Evolutionary conservation across 306 rosid species (phyloP).

Genomic region (Glycine soja): DNA sequence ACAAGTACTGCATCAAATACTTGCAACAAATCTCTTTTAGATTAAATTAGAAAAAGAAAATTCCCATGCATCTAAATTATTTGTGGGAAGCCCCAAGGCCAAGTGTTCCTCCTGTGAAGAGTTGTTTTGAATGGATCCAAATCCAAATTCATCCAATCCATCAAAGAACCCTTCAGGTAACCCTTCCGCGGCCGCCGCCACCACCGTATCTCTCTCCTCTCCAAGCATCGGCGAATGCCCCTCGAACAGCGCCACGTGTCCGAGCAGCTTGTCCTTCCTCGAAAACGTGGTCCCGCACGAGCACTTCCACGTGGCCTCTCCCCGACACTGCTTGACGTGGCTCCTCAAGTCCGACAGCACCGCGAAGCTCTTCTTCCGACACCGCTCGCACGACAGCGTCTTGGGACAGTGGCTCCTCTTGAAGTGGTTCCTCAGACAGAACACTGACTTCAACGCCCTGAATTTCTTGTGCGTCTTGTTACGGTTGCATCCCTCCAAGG

Average conservation of each 20-base stretch:
- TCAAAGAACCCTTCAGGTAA: constrained; percentile 55
- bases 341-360: constrained; percentile 73
- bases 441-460: constrained; percentile 65
- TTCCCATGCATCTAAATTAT: not conserved
- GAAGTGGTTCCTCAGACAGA: constrained; percentile 78
- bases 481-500: constrained; percentile 62
- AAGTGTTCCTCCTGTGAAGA: not conserved
- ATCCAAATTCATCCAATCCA: constrained; percentile 47
- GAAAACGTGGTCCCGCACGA: constrained; percentile 77
- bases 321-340: constrained; percentile 67
- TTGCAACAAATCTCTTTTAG: not conserved
- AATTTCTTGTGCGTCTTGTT: constrained; percentile 63
- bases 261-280: constrained; percentile 71
- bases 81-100: not conserved
- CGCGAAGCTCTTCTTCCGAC: constrained; percentile 72
- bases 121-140: not conserved
- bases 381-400: constrained; percentile 63
- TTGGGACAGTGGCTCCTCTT: constrained; percentile 85
- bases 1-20: no score
- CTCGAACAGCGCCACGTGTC: constrained; percentile 71
- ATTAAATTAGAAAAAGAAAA: not conserved
- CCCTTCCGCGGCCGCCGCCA: constrained; percentile 9
- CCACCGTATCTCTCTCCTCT: not conserved
- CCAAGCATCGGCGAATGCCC: constrained; percentile 60
- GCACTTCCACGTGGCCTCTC: constrained; percentile 70